phyloP scores from a whole-genome alignment of 164 flowering plant genomes.

The Dillenia turbinata region DNA sequence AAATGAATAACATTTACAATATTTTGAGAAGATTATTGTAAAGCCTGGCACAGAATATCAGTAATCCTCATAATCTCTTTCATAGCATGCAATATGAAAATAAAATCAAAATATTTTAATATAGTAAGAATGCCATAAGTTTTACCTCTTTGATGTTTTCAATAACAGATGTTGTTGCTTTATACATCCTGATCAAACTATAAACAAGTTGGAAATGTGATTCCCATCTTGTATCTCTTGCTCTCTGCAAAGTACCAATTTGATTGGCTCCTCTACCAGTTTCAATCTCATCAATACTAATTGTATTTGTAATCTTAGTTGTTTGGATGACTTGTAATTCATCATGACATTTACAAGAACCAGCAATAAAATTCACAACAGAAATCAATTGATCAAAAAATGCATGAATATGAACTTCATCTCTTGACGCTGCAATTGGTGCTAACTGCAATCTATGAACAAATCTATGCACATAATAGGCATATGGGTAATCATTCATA shows the following conservation, averaged over 20 bases:
- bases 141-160: neutral
- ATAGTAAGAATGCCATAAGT: no score
- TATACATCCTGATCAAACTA: conserved; percentile 5
- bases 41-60: conserved; percentile 5
- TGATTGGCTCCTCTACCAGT: no score
- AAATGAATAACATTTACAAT: conserved; percentile 14
- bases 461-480: conserved; percentile 11
- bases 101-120: conserved; percentile 1
- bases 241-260: neutral
- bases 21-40: conserved; percentile 15
- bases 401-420: no score
- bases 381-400: neutral
- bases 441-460: conserved; percentile 6
- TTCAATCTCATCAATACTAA: neutral
- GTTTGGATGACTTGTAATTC: neutral
- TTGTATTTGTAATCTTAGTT: neutral
- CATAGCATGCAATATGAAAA: no score
- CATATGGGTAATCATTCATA: conserved; percentile 5
- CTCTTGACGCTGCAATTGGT: neutral
- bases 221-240: neutral
- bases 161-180: neutral
- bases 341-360: conserved; percentile 1
- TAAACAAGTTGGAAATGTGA: neutral
- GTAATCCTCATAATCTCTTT: conserved; percentile 1
- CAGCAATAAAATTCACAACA: conserved; percentile 1